These are phyloP conservation scores for Pythium aphanidermatum DNA, from an alignment of 352 stramenopile genomes.

Conservation along the genomic window DNA sequence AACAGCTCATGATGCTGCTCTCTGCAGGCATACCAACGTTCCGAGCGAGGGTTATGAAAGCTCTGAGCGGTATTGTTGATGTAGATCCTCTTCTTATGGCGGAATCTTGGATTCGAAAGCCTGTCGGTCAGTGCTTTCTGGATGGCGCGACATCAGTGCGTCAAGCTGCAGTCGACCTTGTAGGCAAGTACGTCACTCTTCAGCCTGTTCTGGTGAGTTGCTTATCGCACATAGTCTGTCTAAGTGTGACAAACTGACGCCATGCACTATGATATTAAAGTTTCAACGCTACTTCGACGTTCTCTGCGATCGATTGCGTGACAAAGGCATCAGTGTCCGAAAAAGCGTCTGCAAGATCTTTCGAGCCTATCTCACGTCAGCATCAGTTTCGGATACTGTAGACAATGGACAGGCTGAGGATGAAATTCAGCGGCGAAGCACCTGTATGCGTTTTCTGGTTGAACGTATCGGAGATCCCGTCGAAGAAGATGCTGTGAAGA, in stretches of 20 bases:
- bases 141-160: conserved; percentile 78
- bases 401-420: conserved; percentile 12
- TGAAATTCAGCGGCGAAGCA: conserved; percentile 47
- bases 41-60: conserved; percentile 73
- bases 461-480: conserved; percentile 63
- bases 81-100: conserved; percentile 83
- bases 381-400: conserved; percentile 1
- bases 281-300: conserved; percentile 81
- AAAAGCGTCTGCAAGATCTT: conserved; percentile 86
- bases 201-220: conserved; percentile 64
- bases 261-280: no score
- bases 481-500: conserved; percentile 76
- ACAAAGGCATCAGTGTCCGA: conserved; percentile 82
- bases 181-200: conserved; percentile 73
- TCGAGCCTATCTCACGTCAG: conserved; percentile 34
- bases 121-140: conserved; percentile 62
- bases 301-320: conserved; percentile 59
- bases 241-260: no score
- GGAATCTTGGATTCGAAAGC: conserved; percentile 40
- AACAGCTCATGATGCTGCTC: conserved; percentile 71
- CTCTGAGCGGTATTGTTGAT: conserved; percentile 66
- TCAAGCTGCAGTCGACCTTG: conserved; percentile 79
- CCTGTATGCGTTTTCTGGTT: conserved; percentile 69
- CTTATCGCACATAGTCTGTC: no score
- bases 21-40: conserved; percentile 65